phyloP scores from a whole-genome alignment of 176 grass and related monocot species.

The Poa annua region DNA sequence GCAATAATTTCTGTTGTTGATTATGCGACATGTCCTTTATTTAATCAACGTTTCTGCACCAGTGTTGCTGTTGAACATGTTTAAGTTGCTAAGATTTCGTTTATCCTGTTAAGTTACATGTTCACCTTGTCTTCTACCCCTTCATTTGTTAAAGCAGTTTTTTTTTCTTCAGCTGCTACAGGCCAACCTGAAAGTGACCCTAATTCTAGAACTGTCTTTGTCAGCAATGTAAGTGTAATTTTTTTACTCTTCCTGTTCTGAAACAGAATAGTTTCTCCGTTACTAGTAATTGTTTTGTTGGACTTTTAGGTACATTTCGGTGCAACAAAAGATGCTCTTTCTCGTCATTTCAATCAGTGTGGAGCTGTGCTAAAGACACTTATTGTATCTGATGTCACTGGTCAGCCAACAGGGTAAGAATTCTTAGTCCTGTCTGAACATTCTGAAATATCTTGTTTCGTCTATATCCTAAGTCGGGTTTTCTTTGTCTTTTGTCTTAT shows the following conservation, averaged over 20 bases:
- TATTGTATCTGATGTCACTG: slow-evolving; percentile 81
- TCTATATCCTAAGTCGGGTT: slow-evolving; percentile 6
- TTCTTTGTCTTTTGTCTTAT: slow-evolving; percentile 1
- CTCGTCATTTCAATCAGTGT: slow-evolving; percentile 94
- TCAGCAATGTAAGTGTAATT: slow-evolving; percentile 70
- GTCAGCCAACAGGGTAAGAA: slow-evolving; percentile 89
- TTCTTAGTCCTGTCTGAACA: slow-evolving; percentile 20
- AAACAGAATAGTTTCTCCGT: slow-evolving; percentile 21
- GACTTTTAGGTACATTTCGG: slow-evolving; percentile 72
- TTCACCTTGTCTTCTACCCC: slow-evolving; percentile 18
- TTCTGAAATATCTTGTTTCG: slow-evolving; percentile 19
- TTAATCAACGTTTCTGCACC: background rate
- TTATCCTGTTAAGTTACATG: slow-evolving; percentile 3
- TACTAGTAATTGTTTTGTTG: slow-evolving; percentile 35
- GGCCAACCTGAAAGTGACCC: slow-evolving; percentile 52
- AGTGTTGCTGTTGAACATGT: slow-evolving; percentile 11
- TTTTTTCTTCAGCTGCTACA: slow-evolving; percentile 41
- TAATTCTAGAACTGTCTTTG: slow-evolving; percentile 69
- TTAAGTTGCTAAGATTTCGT: slow-evolving; percentile 24
- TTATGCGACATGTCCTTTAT: background rate
- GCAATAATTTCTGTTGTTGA: slow-evolving; percentile 17
- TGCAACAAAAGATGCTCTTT: slow-evolving; percentile 91
- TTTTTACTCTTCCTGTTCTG: slow-evolving; percentile 10
- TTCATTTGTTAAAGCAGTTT: slow-evolving; percentile 14
- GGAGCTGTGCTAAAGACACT: slow-evolving; percentile 88